A percentile compares a stretch with the other conserved stretches of the same genome.
These are phyloP conservation scores for Nannizzia gypsea DNA, from an alignment of 2,329 filamentous ascomycete genomes.

Conservation along the genomic window DNA sequence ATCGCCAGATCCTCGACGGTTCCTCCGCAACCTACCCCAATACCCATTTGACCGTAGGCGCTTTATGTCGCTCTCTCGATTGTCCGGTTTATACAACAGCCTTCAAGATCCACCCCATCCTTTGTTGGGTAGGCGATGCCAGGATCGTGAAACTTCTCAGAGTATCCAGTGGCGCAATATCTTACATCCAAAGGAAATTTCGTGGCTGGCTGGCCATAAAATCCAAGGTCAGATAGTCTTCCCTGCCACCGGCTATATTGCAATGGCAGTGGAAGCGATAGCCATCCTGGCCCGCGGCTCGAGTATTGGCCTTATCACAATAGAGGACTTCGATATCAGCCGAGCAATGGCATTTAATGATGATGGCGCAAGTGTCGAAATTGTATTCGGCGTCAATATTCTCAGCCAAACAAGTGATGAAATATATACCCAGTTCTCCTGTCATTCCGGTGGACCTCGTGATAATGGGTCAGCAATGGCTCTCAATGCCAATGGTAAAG, in stretches of 20 bases:
- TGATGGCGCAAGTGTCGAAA: background rate
- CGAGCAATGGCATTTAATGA: constrained; percentile 14
- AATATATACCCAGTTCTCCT: background rate
- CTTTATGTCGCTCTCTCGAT: no score
- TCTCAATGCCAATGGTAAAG: background rate
- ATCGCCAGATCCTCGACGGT: no score
- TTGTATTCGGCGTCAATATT: background rate
- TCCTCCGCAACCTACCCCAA: no score
- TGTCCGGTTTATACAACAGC: no score
- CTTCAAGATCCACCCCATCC: no score
- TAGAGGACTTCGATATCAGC: constrained; percentile 8
- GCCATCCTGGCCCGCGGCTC: background rate
- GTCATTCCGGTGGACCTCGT: background rate
- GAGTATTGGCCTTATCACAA: constrained; percentile 11
- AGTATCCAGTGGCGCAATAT: constrained; percentile 21
- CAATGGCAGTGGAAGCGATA: constrained; percentile 19
- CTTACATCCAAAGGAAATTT: constrained; percentile 18
- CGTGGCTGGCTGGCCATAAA: constrained; percentile 25
- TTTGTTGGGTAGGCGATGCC: no score
- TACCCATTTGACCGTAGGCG: no score
- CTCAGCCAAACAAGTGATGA: background rate
- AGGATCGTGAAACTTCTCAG: no score
- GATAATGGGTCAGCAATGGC: background rate
- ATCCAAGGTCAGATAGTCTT: constrained; percentile 24
- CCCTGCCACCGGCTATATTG: constrained; percentile 19